These are phyloP conservation scores for Colletotrichum chlorophyti DNA, from an alignment of 2,329 filamentous ascomycete species.

Conservation along the genomic window DNA sequence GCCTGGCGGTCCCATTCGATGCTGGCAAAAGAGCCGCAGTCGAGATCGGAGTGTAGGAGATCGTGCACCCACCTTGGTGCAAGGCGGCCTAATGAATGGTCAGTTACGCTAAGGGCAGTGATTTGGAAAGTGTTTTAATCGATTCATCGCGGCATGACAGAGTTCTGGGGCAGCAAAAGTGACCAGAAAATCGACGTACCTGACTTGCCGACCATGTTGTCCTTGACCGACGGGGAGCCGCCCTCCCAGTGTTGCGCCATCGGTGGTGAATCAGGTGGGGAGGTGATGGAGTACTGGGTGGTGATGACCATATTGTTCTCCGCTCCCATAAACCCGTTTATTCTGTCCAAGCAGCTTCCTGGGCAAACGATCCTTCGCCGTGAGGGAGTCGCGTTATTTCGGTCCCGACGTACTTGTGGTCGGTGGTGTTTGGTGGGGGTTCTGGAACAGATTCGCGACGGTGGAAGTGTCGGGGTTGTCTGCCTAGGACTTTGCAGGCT, in stretches of 20 bases:
- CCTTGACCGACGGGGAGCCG: conserved; percentile 4
- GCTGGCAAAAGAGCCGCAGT: conserved; percentile 37
- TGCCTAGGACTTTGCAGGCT: no score
- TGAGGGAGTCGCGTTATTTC: no score
- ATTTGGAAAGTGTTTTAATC: not conserved
- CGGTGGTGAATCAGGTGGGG: conserved; percentile 10
- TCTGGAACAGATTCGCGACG: no score
- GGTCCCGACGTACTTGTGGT: no score
- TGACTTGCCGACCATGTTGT: conserved; percentile 19
- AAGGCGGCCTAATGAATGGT: conserved; percentile 33
- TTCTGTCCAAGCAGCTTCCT: not conserved
- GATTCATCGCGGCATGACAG: no score
- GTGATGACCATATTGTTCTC: not conserved
- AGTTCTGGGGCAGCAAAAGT: not conserved
- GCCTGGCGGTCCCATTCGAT: conserved; percentile 39
- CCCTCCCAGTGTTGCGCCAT: conserved; percentile 23
- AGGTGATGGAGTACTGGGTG: conserved; percentile 6
- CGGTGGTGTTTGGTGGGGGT: no score
- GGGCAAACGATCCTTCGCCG: no score
- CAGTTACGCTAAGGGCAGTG: no score
- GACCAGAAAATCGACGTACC: not conserved
- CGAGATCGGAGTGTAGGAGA: conserved; percentile 44
- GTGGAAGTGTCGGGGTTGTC: no score
- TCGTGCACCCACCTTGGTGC: conserved; percentile 51
- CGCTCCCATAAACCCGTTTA: no score